Base-by-base conservation (phyloP, 352 stramenopile species). In the Phytophthora uliginosa region DNA sequence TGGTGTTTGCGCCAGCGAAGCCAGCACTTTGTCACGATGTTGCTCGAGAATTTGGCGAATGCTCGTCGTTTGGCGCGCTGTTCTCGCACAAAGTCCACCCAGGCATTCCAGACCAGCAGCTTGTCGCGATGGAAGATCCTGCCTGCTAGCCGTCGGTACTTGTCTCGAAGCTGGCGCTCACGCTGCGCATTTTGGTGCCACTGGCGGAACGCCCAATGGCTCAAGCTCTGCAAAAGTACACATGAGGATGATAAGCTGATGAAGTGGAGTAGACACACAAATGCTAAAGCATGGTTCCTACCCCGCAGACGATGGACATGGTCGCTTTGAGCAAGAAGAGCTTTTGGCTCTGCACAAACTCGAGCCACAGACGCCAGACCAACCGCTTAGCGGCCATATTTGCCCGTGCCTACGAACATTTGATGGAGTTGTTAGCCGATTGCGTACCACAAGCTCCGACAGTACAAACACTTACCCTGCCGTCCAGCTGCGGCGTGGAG, bases 311-410 rank as follows among this genome's bases (percentile, higher is more conserved):
- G 42, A 94, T 93, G 2, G 87, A 92, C 45, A 92, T 71, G 28
- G 76, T 90, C 0, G 87, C 80, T 53, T 92, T 89, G 38, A 95
- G 62, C 28, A 95, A 38, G 58, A 95, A 95, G 12, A 74, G 70
- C 59, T 92, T 91, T 45, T 95, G 85, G 3, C 84, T 62, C 0
- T 61, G n/a, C 15, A 82, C 66, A 57, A 95, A 92, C 40, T 77
- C 73, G 34, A 50, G 55, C 89, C 87, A 96, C 15, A 84, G 59
- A 2, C 69, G 68, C 61, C 86, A 82, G 9, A 92, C 65, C 15
- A 92, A 59, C 0, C 76, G 66, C 63, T 91, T 88, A 0, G 67
- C 76, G 7, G 64, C 59, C 2, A 66, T 12, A 31, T 95, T 92
- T 13, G 89, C 85, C 51, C 69, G 67, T 20, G 48, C 52, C 86